Evolutionary conservation across 129 eudicot species (phyloP), one percentile per base, ranked within the genome.

Genomic region (Pulicaria dysenterica): DNA sequence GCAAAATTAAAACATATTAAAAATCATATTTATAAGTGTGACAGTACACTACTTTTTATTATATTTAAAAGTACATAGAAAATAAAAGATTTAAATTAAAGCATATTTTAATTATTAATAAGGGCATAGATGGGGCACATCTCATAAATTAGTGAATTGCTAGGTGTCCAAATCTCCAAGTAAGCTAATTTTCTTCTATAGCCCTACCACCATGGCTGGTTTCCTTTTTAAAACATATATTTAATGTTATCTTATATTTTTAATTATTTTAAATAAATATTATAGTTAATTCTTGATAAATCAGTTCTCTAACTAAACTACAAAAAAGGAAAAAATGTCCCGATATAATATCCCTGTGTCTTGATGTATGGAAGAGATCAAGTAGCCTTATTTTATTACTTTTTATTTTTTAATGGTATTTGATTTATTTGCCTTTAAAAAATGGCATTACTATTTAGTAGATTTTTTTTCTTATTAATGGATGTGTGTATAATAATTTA

Each of bases 161-260:
- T 19, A 64, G 72, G 65, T 54, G 79, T 64, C 72, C 58, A 74
- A 64, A 64, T 64, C 54, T 63, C 77, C 69, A 73, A 59, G 77
- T 59, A 58, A 72, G 64, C 62, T 50, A 51, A 64, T 54, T 68
- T 68, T 64, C 47, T 46, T 41, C 38, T 53, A 4, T 15, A 74
- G 15, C 79, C 72, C 79, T 64, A 74, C 73, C 72, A 74, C 65
- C 79, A 74, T 64, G 79, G 57, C 65, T 43, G 47, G 73, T 74
- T 64, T 51, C 73, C 57, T 64, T 51, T 74, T 53, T 51, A 40
- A 41, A 74, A 36, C 64, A 42, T 53, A 49, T 31, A 53, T 53
- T 74, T 64, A 64, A 64, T 59, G 19, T 58, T 58, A 58, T 72
- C 48, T 49, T 34, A 36, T 36, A 14, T 45, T 43, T 70, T 58